Base-by-base conservation (phyloP, 2,329 filamentous ascomycete species). In the Orbilia ellipsospora region DNA sequence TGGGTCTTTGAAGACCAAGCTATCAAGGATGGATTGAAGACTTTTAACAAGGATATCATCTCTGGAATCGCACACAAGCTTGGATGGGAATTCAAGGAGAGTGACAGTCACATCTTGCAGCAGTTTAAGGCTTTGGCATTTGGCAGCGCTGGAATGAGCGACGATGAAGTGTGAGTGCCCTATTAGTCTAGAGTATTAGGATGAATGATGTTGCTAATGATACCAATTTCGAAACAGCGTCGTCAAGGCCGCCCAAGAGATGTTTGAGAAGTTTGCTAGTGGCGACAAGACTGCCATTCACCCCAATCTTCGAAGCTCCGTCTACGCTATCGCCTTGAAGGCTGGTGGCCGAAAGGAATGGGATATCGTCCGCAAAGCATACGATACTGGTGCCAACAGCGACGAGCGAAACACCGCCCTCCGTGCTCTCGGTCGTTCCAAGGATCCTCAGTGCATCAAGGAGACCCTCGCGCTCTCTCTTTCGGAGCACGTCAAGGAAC, bases 111-210 rank as follows among this genome's bases (percentile, higher is more conserved):
- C 81, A 90, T 97, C 78, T 87, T 94, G 82, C 93, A 97, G 82
- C 94, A 97, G 82, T 96, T 97, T 87, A 98, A 98, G 86, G 90
- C 89, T 13, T 88, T 97, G 81, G 87, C 97, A 82, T 98, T 98
- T 81, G 91, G 92, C 76, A 88, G 87, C 78, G 93, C 94, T 60
- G 94, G 94, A 70, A 85, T 92, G 78, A 87, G 90, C 54, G 93
- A 93, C 40, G 94, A 98, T 80, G 85, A 93, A 80, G 85, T 87
- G 78, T 77, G 61, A 70, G 72, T 36, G 6, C 20, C 28, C 20
- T 52, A 23, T 23, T 1, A 50, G 1, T 40, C 12, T 26, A 16
- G 16, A 26, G 12, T 20, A 23, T 7, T 18, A 12, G 26, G 3
- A 56, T n/a, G 8, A 36, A 15, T 51, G n/a, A 36, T 51, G 67